Conservation (phyloP, 2,329 filamentous ascomycete species). For the Plectosphaerella sp. region DNA sequence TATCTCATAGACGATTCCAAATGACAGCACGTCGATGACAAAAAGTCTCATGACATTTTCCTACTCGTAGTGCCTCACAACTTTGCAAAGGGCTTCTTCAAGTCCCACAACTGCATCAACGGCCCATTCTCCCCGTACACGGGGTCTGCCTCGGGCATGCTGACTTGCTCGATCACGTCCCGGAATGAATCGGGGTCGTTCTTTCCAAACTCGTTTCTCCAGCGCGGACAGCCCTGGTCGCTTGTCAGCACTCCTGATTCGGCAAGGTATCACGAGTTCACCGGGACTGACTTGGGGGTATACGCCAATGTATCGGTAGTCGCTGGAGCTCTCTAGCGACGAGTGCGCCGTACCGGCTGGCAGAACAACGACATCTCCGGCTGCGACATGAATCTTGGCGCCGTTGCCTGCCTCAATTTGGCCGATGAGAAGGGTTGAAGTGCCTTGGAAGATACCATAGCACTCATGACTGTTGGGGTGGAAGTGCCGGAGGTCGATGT, state of each 20-base stretch:
- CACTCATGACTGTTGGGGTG: constrained; percentile 18
- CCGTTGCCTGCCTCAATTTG: constrained; percentile 11
- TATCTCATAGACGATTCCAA: background rate
- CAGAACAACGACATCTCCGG: constrained; percentile 15
- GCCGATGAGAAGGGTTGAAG: constrained; percentile 14
- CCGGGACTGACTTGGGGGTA: constrained; percentile 10
- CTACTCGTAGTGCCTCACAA: too few relatives aligned
- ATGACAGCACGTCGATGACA: too few relatives aligned
- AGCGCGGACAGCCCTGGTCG: background rate
- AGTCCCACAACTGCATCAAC: background rate
- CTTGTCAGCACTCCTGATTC: background rate
- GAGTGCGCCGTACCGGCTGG: constrained; percentile 17
- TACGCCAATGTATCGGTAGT: constrained; percentile 17
- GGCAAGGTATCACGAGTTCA: background rate
- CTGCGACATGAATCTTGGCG: constrained; percentile 7
- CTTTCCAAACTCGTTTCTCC: background rate
- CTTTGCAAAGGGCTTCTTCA: too few relatives aligned
- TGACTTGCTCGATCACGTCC: background rate
- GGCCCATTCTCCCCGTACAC: background rate
- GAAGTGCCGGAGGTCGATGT: constrained; percentile 16
- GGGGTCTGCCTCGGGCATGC: background rate
- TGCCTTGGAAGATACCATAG: constrained; percentile 17
- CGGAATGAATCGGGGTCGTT: background rate
- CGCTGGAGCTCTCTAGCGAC: background rate
- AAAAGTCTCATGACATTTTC: too few relatives aligned